phyloP scores from a whole-genome alignment of 1,284 basidiomycete genomes.

The Leccinum huronense region DNA sequence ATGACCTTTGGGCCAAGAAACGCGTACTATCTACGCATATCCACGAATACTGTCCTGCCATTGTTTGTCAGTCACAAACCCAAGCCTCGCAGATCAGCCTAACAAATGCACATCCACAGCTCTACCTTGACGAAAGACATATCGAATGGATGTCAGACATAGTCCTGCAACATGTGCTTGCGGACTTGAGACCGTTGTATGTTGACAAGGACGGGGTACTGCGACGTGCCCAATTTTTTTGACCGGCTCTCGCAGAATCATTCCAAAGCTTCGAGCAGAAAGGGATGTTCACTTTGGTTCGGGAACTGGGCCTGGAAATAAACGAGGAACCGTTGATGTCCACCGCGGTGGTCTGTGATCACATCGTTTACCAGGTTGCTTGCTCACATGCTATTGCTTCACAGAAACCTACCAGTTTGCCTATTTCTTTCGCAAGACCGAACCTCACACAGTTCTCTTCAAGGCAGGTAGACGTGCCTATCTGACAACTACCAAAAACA shows the following conservation, averaged over 20 bases:
- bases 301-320: slow-evolving; percentile 44
- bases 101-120: slow-evolving; percentile 37
- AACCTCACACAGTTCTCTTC: slow-evolving; percentile 69
- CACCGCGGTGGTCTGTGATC: slow-evolving; percentile 62
- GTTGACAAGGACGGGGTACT: slow-evolving; percentile 20
- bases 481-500: slow-evolving; percentile 16
- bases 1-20: slow-evolving; percentile 62
- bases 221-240: not conserved
- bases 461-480: slow-evolving; percentile 46
- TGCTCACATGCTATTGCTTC: slow-evolving; percentile 1
- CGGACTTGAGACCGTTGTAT: slow-evolving; percentile 68
- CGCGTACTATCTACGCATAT: slow-evolving; percentile 68
- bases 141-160: slow-evolving; percentile 76
- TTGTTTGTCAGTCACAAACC: slow-evolving; percentile 50
- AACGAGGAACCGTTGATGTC: slow-evolving; percentile 66
- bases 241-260: slow-evolving; percentile 45
- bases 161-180: slow-evolving; percentile 66
- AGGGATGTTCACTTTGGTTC: slow-evolving; percentile 43
- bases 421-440: slow-evolving; percentile 74
- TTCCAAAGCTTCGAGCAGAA: slow-evolving; percentile 65
- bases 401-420: slow-evolving; percentile 77
- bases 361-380: not conserved
- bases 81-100: slow-evolving; percentile 5
- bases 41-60: slow-evolving; percentile 60
- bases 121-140: slow-evolving; percentile 79